Conservation (phyloP, 164 flowering plant species). For the Cinnamomum micranthum region DNA sequence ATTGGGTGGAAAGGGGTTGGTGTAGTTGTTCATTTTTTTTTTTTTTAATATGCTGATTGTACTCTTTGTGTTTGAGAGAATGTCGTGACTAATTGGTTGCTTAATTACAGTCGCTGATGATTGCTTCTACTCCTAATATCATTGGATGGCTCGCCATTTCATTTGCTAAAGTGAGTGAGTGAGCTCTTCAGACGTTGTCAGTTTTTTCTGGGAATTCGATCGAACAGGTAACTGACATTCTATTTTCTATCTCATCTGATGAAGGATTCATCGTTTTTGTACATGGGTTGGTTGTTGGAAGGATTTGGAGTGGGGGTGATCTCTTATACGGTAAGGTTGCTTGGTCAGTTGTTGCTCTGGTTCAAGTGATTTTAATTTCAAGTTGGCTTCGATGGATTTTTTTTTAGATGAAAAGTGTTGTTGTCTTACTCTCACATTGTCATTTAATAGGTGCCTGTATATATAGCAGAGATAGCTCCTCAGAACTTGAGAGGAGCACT, state of each 20-base stretch:
- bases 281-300: conserved; percentile 72
- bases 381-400: background rate
- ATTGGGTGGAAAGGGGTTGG: conserved; percentile 69
- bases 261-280: conserved; percentile 65
- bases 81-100: background rate
- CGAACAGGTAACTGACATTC: background rate
- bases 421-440: background rate
- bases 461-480: conserved; percentile 90
- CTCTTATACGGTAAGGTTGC: conserved; percentile 49
- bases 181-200: background rate
- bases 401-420: background rate
- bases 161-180: conserved; percentile 67
- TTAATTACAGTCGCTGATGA: conserved; percentile 58
- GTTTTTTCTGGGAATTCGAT: background rate
- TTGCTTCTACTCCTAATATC: conserved; percentile 72
- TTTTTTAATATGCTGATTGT: background rate
- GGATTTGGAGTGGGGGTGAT: conserved; percentile 83
- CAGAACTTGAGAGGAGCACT: conserved; percentile 68
- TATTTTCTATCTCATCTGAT: background rate
- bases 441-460: conserved; percentile 67
- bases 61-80: background rate
- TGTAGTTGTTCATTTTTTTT: background rate
- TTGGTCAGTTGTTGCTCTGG: background rate
- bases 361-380: too few species aligned
- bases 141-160: conserved; percentile 85